Percentiles rank a stretch among this genome's conserved stretches.
These are phyloP conservation scores for Penicillium hordei DNA, from an alignment of 2,329 filamentous ascomycete species.

Conservation along the genomic window DNA sequence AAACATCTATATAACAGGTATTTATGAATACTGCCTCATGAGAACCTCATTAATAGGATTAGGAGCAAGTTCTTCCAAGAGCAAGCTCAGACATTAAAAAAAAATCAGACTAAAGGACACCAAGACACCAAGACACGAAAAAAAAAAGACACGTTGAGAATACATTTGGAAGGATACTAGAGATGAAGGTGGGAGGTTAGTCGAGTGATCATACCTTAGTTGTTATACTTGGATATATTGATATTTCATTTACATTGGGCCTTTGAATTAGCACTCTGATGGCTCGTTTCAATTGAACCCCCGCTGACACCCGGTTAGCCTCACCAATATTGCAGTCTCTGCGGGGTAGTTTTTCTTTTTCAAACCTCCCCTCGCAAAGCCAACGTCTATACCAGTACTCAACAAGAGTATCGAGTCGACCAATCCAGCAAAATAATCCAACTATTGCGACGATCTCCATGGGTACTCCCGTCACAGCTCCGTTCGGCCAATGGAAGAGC, in stretches of 20 bases:
- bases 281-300: background rate
- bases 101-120: background rate
- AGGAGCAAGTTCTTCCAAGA: background rate
- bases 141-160: background rate
- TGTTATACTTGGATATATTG: background rate
- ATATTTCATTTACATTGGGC: background rate
- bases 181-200: background rate
- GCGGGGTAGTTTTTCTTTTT: background rate
- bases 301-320: background rate
- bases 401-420: background rate
- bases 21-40: background rate
- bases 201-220: background rate
- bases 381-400: background rate
- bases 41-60: background rate
- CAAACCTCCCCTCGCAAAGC: background rate
- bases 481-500: slow-evolving; percentile 39
- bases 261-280: background rate
- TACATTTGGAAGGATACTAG: background rate
- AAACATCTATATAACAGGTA: background rate
- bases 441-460: background rate
- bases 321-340: background rate
- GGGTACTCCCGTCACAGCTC: slow-evolving; percentile 11
- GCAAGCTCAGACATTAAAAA: background rate
- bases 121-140: background rate
- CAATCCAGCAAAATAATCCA: background rate